Evolutionary conservation across 495 filamentous ascomycete genomes (phyloP).

Genomic region (Penicillium arizonense): DNA sequence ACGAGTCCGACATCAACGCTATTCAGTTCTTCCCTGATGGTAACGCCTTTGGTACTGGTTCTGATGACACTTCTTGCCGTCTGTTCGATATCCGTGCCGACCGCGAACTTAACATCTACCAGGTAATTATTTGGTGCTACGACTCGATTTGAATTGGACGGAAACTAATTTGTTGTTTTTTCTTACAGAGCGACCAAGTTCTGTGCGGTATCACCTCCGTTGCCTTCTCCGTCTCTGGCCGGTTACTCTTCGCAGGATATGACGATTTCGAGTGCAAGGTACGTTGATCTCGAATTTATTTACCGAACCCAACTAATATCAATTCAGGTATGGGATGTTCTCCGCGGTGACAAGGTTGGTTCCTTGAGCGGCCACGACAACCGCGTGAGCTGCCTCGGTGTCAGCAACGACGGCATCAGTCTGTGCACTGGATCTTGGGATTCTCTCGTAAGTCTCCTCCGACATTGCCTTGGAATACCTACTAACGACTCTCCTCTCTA

Average conservation of each 20-base stretch:
- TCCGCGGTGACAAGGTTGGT: conserved; percentile 94
- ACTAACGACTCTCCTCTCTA: conserved; percentile 16
- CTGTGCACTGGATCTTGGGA: conserved; percentile 99
- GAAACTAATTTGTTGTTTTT: conserved; percentile 11
- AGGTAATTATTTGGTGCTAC: conserved; percentile 51
- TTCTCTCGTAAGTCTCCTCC: conserved; percentile 73
- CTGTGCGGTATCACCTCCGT: conserved; percentile 98
- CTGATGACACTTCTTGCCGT: conserved; percentile 95
- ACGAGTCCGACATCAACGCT: conserved; percentile 99
- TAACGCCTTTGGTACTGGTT: conserved; percentile 97
- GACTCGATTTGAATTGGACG: background rate
- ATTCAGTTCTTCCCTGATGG: conserved; percentile 99
- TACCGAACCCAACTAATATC: conserved; percentile 10
- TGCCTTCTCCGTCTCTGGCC: conserved; percentile 94
- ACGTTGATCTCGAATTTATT: conserved; percentile 18
- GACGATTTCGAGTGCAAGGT: conserved; percentile 99
- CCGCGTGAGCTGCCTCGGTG: conserved; percentile 95
- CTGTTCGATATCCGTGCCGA: conserved; percentile 98
- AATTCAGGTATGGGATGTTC: conserved; percentile 90
- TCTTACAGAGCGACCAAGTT: conserved; percentile 84
- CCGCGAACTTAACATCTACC: conserved; percentile 92
- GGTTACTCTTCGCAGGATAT: conserved; percentile 94
- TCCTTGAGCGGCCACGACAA: conserved; percentile 97
- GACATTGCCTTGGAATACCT: background rate
- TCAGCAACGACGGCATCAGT: conserved; percentile 98